phyloP scores from a whole-genome alignment of 345 rosid species.

The Brassica nigra region DNA sequence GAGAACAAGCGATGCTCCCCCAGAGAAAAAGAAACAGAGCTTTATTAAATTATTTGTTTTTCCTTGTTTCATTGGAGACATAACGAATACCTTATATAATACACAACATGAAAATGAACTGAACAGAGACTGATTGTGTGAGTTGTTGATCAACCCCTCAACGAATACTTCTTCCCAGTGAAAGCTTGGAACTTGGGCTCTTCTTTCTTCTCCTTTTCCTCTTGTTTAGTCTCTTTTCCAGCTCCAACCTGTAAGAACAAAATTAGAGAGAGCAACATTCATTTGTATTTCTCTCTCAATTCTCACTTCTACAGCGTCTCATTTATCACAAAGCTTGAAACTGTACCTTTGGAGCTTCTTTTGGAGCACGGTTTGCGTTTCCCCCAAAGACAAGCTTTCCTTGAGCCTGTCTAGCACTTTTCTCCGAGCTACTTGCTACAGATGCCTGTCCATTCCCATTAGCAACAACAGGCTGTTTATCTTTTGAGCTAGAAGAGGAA shows the following conservation, averaged over 20 bases:
- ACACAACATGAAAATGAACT: conserved; percentile 31
- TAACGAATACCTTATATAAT: conserved; percentile 13
- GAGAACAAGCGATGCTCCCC: no score
- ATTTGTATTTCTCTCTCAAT: conserved; percentile 1
- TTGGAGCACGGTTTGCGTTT: conserved; percentile 53
- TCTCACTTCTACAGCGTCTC: background rate
- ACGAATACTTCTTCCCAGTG: conserved; percentile 83
- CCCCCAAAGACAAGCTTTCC: conserved; percentile 96
- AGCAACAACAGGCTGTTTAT: conserved; percentile 52
- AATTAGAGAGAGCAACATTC: background rate
- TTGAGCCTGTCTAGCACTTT: conserved; percentile 56
- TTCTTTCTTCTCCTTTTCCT: conserved; percentile 63
- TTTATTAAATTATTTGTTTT: conserved; percentile 34
- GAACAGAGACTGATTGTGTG: background rate
- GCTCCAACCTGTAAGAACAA: conserved; percentile 31
- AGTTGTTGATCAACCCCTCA: conserved; percentile 68
- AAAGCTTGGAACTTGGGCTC: conserved; percentile 90
- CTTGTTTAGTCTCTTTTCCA: conserved; percentile 60
- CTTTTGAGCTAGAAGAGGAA: conserved; percentile 48
- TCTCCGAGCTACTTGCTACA: conserved; percentile 55
- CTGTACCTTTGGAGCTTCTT: conserved; percentile 60
- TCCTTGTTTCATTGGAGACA: conserved; percentile 17
- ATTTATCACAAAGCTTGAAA: background rate
- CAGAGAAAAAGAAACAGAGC: background rate
- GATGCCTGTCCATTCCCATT: conserved; percentile 50